These are phyloP conservation scores for Comarum palustre DNA, from an alignment of 306 rosid species.

Conservation along the genomic window DNA sequence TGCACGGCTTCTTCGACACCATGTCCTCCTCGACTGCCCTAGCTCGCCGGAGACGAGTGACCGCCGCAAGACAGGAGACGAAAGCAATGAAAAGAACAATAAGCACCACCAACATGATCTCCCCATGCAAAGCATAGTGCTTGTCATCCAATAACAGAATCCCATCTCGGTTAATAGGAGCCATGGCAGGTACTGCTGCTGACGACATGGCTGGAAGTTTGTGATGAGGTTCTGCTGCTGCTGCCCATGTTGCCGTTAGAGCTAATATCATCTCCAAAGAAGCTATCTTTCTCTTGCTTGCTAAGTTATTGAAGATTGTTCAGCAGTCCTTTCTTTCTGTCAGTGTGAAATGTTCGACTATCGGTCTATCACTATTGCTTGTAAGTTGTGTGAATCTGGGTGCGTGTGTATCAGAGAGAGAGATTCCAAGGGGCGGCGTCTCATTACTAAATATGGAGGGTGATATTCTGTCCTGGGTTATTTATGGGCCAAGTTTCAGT, in stretches of 20 bases:
- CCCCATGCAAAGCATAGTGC: conserved; percentile 49
- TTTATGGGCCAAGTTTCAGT: background rate
- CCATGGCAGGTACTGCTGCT: conserved; percentile 17
- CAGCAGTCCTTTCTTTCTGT: background rate
- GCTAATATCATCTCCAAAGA: background rate
- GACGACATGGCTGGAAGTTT: background rate
- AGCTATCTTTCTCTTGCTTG: background rate
- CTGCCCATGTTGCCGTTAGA: background rate
- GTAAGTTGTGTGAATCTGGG: background rate
- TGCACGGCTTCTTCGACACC: background rate
- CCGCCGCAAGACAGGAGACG: conserved; percentile 26
- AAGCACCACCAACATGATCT: conserved; percentile 37
- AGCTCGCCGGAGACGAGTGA: conserved; percentile 30
- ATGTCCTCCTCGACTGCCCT: background rate
- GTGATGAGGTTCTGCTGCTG: background rate
- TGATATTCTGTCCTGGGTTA: background rate
- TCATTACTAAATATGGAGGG: background rate
- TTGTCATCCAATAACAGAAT: conserved; percentile 36
- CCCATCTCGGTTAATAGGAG: conserved; percentile 27
- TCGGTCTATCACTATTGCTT: background rate
- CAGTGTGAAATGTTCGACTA: background rate
- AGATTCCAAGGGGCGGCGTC: background rate
- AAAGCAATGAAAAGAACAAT: conserved; percentile 36
- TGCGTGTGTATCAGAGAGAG: too few species aligned
- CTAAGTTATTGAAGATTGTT: background rate